A percentile compares a stretch with the other conserved stretches of the same genome.
Evolutionary conservation across 2,329 filamentous ascomycete species (phyloP).

Genomic region (Teratosphaeria nubilosa): DNA sequence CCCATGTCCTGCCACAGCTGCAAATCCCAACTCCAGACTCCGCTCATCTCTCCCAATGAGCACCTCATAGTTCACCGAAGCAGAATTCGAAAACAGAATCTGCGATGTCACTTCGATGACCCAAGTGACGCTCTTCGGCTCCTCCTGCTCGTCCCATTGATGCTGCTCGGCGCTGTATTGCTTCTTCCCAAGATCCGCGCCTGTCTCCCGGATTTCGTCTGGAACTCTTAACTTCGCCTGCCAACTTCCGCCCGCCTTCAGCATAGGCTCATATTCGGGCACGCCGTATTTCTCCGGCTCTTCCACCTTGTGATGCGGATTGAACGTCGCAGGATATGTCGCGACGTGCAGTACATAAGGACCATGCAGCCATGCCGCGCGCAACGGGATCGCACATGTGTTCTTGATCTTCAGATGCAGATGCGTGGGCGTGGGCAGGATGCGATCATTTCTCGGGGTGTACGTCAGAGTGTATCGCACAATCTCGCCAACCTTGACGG

Average conservation of each 20-base stretch:
- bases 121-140: conserved; percentile 61
- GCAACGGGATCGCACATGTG: conserved; percentile 76
- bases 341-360: conserved; percentile 85
- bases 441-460: conserved; percentile 77
- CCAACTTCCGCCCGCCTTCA: conserved; percentile 89
- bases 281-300: conserved; percentile 48
- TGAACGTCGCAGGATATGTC: conserved; percentile 72
- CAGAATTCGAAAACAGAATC: conserved; percentile 84
- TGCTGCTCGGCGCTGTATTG: conserved; percentile 26
- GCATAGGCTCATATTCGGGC: conserved; percentile 89
- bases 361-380: conserved; percentile 91
- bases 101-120: conserved; percentile 85
- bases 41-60: conserved; percentile 77
- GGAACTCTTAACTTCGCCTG: conserved; percentile 70
- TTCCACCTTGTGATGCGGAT: conserved; percentile 69
- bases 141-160: conserved; percentile 31
- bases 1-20: conserved; percentile 43
- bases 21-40: conserved; percentile 59
- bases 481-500: conserved; percentile 88
- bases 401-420: conserved; percentile 87
- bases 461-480: conserved; percentile 87
- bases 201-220: conserved; percentile 60
- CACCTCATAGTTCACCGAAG: conserved; percentile 79
- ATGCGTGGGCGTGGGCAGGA: conserved; percentile 71
- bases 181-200: conserved; percentile 28